Conservation (phyloP, 208 protist species). For the Naegleria gruberi region DNA sequence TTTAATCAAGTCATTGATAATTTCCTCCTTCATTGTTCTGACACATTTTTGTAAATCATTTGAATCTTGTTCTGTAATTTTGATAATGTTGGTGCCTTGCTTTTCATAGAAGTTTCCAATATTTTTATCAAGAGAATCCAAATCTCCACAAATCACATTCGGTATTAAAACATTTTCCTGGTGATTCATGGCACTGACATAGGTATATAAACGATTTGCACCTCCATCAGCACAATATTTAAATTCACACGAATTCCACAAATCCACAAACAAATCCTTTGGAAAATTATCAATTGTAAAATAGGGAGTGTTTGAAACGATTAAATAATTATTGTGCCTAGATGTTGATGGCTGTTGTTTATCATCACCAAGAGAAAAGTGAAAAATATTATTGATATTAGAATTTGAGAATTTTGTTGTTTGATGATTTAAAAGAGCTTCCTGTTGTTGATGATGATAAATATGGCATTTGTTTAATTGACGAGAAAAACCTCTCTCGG, state of each 20-base stretch:
- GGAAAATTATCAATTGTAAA: neutral
- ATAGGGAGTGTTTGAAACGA: neutral
- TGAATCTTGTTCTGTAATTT: neutral
- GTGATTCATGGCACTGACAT: too few relatives aligned
- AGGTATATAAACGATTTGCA: neutral
- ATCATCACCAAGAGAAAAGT: too few relatives aligned
- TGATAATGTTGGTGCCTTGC: neutral
- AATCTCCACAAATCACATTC: slow-evolving; percentile 14
- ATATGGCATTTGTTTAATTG: too few relatives aligned
- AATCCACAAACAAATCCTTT: neutral
- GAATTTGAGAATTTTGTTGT: too few relatives aligned
- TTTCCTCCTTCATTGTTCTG: neutral
- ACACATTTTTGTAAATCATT: slow-evolving; percentile 15
- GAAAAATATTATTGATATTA: too few relatives aligned
- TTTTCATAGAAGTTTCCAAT: neutral
- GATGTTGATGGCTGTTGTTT: too few relatives aligned
- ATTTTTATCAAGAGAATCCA: neutral
- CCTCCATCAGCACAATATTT: slow-evolving; percentile 16
- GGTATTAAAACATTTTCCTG: neutral
- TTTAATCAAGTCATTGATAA: neutral
- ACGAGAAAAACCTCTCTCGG: too few relatives aligned
- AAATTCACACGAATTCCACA: neutral
- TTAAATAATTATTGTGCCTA: neutral
- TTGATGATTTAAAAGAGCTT: too few relatives aligned
- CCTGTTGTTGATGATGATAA: too few relatives aligned